Evolutionary conservation across 495 filamentous ascomycete genomes (phyloP).

Genomic region (Penicillium atrosanguineum): DNA sequence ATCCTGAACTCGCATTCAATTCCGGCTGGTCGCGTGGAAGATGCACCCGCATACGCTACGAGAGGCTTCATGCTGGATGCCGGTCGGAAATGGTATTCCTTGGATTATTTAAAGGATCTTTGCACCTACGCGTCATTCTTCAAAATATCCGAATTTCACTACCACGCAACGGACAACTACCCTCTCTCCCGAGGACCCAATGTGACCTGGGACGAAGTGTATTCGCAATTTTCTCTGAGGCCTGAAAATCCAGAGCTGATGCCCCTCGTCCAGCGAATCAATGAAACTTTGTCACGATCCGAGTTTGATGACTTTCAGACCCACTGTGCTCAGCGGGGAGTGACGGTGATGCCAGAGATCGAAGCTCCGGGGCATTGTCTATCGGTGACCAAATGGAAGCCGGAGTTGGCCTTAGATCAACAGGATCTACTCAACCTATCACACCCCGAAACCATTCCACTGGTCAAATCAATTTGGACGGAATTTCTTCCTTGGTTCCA

Average conservation of each 20-base stretch:
- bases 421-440: constrained; percentile 53
- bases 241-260: constrained; percentile 39
- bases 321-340: constrained; percentile 50
- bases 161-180: constrained; percentile 57
- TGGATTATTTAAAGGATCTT: constrained; percentile 51
- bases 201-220: constrained; percentile 49
- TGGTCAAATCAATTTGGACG: constrained; percentile 52
- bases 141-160: constrained; percentile 58
- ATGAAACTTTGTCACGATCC: constrained; percentile 46
- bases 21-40: constrained; percentile 28
- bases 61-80: constrained; percentile 55
- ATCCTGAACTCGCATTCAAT: constrained; percentile 30
- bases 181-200: constrained; percentile 53
- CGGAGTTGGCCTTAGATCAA: constrained; percentile 48
- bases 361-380: constrained; percentile 54
- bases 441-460: constrained; percentile 52
- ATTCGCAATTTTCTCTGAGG: constrained; percentile 49
- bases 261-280: constrained; percentile 43
- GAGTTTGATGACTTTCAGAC: constrained; percentile 50
- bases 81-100: constrained; percentile 56
- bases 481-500: constrained; percentile 58
- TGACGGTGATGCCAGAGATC: constrained; percentile 56
- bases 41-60: constrained; percentile 47
- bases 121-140: constrained; percentile 57
- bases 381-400: constrained; percentile 56